Percentiles rank a stretch among this genome's conserved stretches.
These are phyloP conservation scores for Calonectria montana DNA, from an alignment of 2,329 filamentous ascomycete genomes.

Conservation along the genomic window DNA sequence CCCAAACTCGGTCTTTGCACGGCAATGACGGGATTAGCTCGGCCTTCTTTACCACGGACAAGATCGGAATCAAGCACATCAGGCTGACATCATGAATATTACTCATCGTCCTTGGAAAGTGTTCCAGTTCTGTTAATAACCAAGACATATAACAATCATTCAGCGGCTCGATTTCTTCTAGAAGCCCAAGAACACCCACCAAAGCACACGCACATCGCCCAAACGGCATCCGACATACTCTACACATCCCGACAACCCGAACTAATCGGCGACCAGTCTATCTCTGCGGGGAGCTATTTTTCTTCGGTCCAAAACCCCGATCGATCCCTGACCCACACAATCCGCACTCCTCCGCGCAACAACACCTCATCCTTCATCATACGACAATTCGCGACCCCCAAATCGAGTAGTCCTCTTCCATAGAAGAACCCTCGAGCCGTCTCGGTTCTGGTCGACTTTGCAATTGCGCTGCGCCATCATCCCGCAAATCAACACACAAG, in stretches of 20 bases:
- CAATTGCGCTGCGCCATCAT: background rate
- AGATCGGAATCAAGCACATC: constrained; percentile 28
- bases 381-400: constrained; percentile 15
- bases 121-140: background rate
- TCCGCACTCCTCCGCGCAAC: constrained; percentile 5
- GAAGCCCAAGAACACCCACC: background rate
- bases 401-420: background rate
- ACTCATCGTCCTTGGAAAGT: background rate
- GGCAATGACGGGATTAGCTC: constrained; percentile 44
- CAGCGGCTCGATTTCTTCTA: background rate
- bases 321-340: constrained; percentile 7
- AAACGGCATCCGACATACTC: background rate
- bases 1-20: constrained; percentile 28
- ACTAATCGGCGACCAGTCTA: constrained; percentile 8
- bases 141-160: background rate
- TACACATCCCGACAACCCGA: constrained; percentile 19
- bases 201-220: constrained; percentile 3
- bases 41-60: constrained; percentile 39
- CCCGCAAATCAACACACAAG: background rate
- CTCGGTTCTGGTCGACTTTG: constrained; percentile 7
- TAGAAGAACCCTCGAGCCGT: constrained; percentile 19
- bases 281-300: constrained; percentile 21
- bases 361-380: constrained; percentile 25
- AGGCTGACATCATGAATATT: constrained; percentile 37
- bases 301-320: constrained; percentile 11